Percentiles rank a stretch among this genome's conserved stretches.
Conservation (phyloP, 768 basidiomycete genomes). For the Termitomyces sp. region DNA sequence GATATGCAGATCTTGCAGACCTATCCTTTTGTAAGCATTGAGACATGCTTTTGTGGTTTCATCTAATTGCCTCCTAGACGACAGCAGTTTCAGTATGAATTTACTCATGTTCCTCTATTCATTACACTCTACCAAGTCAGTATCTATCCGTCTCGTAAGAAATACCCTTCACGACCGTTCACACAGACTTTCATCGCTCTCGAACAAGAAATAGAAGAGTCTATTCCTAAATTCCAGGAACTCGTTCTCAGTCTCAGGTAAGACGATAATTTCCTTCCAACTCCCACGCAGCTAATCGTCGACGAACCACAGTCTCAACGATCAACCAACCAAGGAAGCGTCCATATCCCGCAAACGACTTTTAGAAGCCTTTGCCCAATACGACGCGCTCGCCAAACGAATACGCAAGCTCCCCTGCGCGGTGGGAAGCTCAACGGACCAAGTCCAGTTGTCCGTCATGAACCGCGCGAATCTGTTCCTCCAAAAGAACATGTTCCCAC, state of each 20-base stretch:
- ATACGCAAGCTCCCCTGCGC: constrained; percentile 70
- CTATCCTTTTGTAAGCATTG: constrained; percentile 64
- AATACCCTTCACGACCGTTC: not conserved
- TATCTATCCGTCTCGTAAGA: not conserved
- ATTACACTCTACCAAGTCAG: constrained; percentile 66
- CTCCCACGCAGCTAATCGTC: too few relatives aligned
- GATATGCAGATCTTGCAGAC: constrained; percentile 81
- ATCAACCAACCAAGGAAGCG: constrained; percentile 64
- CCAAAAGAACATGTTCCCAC: constrained; percentile 85
- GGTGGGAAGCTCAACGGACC: constrained; percentile 70
- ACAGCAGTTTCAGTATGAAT: constrained; percentile 74
- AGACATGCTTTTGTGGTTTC: not conserved
- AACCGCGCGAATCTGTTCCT: constrained; percentile 76
- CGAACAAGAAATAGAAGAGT: constrained; percentile 87
- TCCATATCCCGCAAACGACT: constrained; percentile 72
- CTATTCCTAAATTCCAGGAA: constrained; percentile 86
- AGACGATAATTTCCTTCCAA: not conserved
- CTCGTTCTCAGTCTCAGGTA: constrained; percentile 69
- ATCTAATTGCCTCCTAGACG: constrained; percentile 40
- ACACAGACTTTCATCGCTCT: constrained; percentile 61
- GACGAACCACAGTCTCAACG: constrained; percentile 29
- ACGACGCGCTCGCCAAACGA: constrained; percentile 84
- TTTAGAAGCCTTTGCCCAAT: constrained; percentile 80
- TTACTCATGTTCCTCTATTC: constrained; percentile 52
- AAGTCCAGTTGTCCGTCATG: constrained; percentile 78